Evolutionary conservation across 2,329 filamentous ascomycete species (phyloP).

Genomic region (Hypoxylon sp.): DNA sequence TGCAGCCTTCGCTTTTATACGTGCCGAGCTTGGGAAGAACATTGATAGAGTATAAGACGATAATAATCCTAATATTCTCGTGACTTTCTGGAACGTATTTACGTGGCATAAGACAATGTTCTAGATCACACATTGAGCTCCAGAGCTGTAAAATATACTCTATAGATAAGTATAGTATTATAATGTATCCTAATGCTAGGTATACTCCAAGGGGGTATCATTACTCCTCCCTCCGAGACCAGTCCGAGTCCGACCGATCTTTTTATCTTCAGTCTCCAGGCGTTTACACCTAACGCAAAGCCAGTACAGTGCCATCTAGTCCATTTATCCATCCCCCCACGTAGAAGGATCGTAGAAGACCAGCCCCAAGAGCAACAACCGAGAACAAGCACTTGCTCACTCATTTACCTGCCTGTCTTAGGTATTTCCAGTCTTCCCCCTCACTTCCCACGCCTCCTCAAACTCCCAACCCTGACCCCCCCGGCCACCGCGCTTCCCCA

Average conservation of each 20-base stretch:
- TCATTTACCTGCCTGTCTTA: not conserved
- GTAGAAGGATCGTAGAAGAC: not conserved
- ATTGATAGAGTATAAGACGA: too few relatives aligned
- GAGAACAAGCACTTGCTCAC: not conserved
- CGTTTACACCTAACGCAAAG: not conserved
- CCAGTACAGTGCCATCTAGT: not conserved
- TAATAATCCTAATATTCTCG: too few relatives aligned
- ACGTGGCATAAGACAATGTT: too few relatives aligned
- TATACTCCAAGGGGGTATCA: slow-evolving; percentile 18
- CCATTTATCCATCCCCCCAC: not conserved
- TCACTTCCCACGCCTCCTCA: slow-evolving; percentile 8
- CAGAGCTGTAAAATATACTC: not conserved
- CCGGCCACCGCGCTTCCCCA: slow-evolving; percentile 77
- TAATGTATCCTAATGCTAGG: slow-evolving; percentile 17
- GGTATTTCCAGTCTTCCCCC: not conserved
- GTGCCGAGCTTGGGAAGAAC: too few relatives aligned
- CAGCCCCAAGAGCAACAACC: not conserved
- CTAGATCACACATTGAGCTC: not conserved
- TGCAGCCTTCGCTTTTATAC: too few relatives aligned
- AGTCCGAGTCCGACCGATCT: not conserved
- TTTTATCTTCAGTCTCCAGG: not conserved
- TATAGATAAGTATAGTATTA: not conserved
- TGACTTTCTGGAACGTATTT: too few relatives aligned
- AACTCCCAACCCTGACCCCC: slow-evolving; percentile 50
- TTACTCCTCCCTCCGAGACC: not conserved